Percentiles rank a stretch among this genome's conserved stretches.
phyloP scores from a whole-genome alignment of 1,139 yeast species.

The Eremothecium cymbalariae region DNA sequence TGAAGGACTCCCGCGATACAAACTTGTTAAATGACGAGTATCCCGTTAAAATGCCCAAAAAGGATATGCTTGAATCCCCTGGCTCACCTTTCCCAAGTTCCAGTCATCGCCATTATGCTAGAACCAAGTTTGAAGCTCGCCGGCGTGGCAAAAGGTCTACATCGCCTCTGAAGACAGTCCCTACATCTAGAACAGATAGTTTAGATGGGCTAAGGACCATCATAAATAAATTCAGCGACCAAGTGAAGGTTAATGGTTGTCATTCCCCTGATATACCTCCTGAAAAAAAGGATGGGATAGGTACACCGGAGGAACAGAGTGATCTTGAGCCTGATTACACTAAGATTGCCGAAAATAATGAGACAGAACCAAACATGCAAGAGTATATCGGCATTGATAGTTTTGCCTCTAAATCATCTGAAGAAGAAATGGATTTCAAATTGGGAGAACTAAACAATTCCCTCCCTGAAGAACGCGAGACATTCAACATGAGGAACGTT shows the following conservation, averaged over 20 bases:
- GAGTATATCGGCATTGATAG: not conserved
- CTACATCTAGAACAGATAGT: slow-evolving; percentile 19
- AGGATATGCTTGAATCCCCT: slow-evolving; percentile 5
- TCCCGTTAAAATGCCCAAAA: slow-evolving; percentile 8
- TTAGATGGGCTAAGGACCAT: slow-evolving; percentile 20
- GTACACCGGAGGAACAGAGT: not conserved
- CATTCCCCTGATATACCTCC: not conserved
- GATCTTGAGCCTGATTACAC: not conserved
- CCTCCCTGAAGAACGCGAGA: slow-evolving; percentile 13
- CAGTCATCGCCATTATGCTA: slow-evolving; percentile 20
- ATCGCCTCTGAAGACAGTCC: slow-evolving; percentile 22
- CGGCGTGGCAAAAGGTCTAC: slow-evolving; percentile 17
- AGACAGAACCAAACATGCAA: not conserved
- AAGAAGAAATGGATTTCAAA: slow-evolving; percentile 6
- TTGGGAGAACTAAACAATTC: slow-evolving; percentile 13
- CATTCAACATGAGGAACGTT: slow-evolving; percentile 24
- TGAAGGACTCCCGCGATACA: not conserved
- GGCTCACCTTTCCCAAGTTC: slow-evolving; percentile 16
- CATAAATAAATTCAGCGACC: slow-evolving; percentile 10
- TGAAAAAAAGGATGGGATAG: not conserved
- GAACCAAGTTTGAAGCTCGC: slow-evolving; percentile 19
- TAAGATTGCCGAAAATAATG: not conserved
- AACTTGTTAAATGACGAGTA: slow-evolving; percentile 7
- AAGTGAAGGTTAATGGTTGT: not conserved
- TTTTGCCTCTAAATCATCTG: not conserved